phyloP scores from a whole-genome alignment of 352 stramenopile species.

The Phytophthora quininea region DNA sequence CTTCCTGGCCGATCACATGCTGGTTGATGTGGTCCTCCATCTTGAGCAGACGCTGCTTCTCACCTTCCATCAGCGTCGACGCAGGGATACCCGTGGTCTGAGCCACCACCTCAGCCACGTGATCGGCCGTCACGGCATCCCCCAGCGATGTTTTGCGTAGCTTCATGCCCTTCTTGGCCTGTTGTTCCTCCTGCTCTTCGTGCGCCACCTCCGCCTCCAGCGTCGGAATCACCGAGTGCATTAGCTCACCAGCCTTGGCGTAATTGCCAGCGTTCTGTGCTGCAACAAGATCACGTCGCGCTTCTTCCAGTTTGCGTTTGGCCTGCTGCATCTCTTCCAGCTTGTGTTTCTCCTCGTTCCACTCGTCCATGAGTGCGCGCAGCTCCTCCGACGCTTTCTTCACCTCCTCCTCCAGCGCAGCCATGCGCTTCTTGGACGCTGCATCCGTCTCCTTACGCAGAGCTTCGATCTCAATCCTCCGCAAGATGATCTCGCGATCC shows the following conservation, averaged over 20 bases:
- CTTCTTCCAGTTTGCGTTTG: conserved; percentile 83
- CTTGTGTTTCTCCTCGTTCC: conserved; percentile 75
- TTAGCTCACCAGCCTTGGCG: conserved; percentile 74
- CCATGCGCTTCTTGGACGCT: conserved; percentile 72
- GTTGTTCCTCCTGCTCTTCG: conserved; percentile 54
- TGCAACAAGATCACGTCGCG: conserved; percentile 66
- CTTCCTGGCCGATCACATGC: conserved; percentile 91
- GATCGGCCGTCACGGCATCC: conserved; percentile 92
- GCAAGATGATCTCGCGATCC: conserved; percentile 79
- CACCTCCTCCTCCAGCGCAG: conserved; percentile 70
- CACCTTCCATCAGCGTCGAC: conserved; percentile 93
- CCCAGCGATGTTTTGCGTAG: conserved; percentile 65
- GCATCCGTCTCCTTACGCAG: conserved; percentile 79
- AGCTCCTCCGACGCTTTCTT: conserved; percentile 65
- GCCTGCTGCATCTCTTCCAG: conserved; percentile 77
- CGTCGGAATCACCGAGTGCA: conserved; percentile 84
- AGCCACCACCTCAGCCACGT: conserved; percentile 92
- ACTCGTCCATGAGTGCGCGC: conserved; percentile 69
- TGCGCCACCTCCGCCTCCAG: conserved; percentile 73
- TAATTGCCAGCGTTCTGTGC: conserved; percentile 84
- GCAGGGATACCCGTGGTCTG: conserved; percentile 95
- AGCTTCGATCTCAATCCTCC: conserved; percentile 86
- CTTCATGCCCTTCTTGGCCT: conserved; percentile 39
- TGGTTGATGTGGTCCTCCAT: conserved; percentile 94
- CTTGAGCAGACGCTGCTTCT: conserved; percentile 94